Conservation (phyloP, 176 grass and related monocot genomes). For the Thinopyrum elongatum region DNA sequence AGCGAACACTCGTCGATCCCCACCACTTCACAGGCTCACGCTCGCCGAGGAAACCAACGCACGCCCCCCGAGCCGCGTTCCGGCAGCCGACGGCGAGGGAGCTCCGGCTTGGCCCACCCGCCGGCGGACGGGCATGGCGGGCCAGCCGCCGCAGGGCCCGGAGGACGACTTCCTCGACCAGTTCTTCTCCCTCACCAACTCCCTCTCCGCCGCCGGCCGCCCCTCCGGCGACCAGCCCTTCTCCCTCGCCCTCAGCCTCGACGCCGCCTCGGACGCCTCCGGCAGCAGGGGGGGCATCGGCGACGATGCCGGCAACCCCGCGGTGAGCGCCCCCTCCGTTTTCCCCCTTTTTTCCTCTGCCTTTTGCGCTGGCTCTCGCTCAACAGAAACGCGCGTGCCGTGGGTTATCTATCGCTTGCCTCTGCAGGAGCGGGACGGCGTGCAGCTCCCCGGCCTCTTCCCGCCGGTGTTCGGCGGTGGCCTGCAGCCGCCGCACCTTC, state of each 20-base stretch:
- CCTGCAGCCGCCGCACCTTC: conserved; percentile 71
- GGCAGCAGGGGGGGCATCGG: conserved; percentile 59
- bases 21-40: conserved; percentile 29
- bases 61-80: background rate
- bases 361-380: conserved; percentile 17
- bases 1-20: conserved; percentile 2
- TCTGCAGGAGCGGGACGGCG: conserved; percentile 73
- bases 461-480: conserved; percentile 70
- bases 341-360: conserved; percentile 16
- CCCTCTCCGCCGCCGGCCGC: conserved; percentile 37
- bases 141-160: conserved; percentile 46
- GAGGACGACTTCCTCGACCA: conserved; percentile 97
- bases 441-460: conserved; percentile 69
- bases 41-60: background rate
- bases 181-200: conserved; percentile 65
- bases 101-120: background rate
- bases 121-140: conserved; percentile 45
- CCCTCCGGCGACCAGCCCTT: conserved; percentile 52
- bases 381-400: background rate
- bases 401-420: background rate
- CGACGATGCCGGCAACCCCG: conserved; percentile 60
- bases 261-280: conserved; percentile 47
- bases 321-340: conserved; percentile 45
- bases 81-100: conserved; percentile 12
- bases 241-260: conserved; percentile 82